Evolutionary conservation across 495 filamentous ascomycete genomes (phyloP), one percentile per base, ranked within the genome.

Genomic region (Wilcoxina mikolae): DNA sequence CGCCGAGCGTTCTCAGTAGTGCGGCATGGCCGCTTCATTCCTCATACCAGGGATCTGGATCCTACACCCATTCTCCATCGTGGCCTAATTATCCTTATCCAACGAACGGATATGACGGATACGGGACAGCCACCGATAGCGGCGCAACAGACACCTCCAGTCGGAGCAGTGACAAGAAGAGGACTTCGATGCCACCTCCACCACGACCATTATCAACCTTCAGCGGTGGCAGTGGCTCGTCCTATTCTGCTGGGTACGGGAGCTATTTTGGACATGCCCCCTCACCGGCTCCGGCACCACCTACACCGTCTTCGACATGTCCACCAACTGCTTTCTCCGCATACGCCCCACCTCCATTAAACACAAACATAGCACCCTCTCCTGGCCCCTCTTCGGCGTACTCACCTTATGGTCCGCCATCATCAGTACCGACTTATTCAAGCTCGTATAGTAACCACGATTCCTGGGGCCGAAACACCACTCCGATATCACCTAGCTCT

Each of bases 171-270:
- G 56, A 64, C 26, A 64, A 51, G 51, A 57, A 59, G 46, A 64
- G 57, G 29, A 54, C 61, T 12, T 55, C 61, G 35, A 64, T 64
- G 60, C 61, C 60, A 15, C 60, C 61, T 35, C 60, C 61, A 22
- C 60, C 60, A 47, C 26, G 61, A 26, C 61, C 61, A 35, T 51
- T 51, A n/a, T 64, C 61, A 33, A 60, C 53, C n/a, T 64, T 64
- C 49, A 52, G 49, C 24, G 31, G 31, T n/a, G 31, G 12, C 49
- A 38, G 11, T 39, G n/a, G 27, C 1, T 38, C 28, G 2, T 38
- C 49, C 7, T 52, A 52, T 31, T 20, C 45, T 26, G 51, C 35
- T 26, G 41, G 56, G 38, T 47, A 17, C n/a, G n/a, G 41, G 25
- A 48, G 54, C 17, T 63, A 63, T 52, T 53, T 47, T n/a, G 57